Evolutionary conservation across 2,329 filamentous ascomycete species (phyloP), one percentile per base, ranked within the genome.

Genomic region (Aspergillus fructus): DNA sequence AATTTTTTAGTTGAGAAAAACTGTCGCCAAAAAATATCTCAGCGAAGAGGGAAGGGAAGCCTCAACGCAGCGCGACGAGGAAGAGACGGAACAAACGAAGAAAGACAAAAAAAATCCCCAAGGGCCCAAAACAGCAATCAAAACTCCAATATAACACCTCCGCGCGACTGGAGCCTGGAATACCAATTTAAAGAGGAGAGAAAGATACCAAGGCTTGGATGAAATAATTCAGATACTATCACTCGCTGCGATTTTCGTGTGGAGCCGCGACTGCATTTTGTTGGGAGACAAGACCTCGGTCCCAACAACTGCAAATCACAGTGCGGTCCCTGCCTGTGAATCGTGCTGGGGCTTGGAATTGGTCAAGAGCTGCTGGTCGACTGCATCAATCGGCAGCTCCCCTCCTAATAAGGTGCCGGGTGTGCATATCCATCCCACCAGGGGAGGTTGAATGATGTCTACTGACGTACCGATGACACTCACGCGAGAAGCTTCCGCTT

Each of bases 231-330:
- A 27, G 34, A 47, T 48, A 41, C 42, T 48, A 37, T 41, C 21
- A 48, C 33, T 53, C 40, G 42, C 43, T 48, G 43, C 40, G 34
- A 39, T 46, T 46, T 39, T 41, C n/a, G 37, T 43, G 59, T 61
- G 59, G 59, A 61, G 56, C 59, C 56, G 43, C 56, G 45, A 54
- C 17, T 56, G 59, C 56, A 48, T 61, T 61, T 61, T 59, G 56
- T 59, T 56, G 56, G 56, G 58, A 60, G 41, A 46, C 55, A 43
- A 59, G 49, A 48, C 59, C 59, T 59, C 56, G 59, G 59, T 49
- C 59, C 56, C 58, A 61, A 58, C 53, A 53, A 55, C 48, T 53
- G 21, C 41, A 37, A 33, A 46, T 53, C 19, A 43, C 49, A 45
- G 37, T 27, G 47, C 45, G n/a, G 27, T 46, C 39, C 37, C 23